Percentiles rank a stretch among this genome's conserved stretches.
Conservation (phyloP, 306 rosid species). For the Clitoria ternatea region DNA sequence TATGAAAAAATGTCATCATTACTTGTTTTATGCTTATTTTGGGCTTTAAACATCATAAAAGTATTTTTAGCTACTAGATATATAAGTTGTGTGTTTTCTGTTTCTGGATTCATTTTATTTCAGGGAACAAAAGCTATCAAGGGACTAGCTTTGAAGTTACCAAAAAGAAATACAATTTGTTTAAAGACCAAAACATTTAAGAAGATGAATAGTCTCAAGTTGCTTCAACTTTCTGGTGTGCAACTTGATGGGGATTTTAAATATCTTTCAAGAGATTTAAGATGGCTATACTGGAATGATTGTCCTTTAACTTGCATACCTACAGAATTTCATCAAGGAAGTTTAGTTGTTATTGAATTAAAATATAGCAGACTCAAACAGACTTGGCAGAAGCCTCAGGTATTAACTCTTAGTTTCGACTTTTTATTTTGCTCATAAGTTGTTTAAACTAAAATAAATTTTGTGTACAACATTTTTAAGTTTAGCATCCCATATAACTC, state of each 20-base stretch:
- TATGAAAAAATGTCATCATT: not conserved
- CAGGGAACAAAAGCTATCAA: not conserved
- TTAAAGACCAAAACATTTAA: not conserved
- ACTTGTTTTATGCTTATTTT: not conserved
- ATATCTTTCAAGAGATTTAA: not conserved
- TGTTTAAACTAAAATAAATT: no score
- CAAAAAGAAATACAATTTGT: not conserved
- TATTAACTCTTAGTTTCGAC: not conserved
- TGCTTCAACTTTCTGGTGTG: not conserved
- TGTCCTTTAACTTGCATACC: not conserved
- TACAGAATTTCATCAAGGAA: not conserved
- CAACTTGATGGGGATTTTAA: not conserved
- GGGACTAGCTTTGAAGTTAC: conserved; percentile 11
- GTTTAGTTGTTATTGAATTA: not conserved
- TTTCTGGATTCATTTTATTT: not conserved
- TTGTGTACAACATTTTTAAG: no score
- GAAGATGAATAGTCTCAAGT: conserved; percentile 2
- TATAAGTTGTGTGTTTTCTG: not conserved
- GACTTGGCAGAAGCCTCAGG: not conserved
- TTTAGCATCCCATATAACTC: not conserved
- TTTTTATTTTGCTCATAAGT: not conserved
- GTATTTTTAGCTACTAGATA: not conserved
- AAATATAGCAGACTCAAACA: not conserved
- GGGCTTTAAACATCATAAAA: not conserved
- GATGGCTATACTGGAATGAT: not conserved